Percentiles rank a stretch among this genome's conserved stretches.
These are phyloP conservation scores for Penicillium verrucosum DNA, from an alignment of 2,329 filamentous ascomycete species.

Conservation along the genomic window DNA sequence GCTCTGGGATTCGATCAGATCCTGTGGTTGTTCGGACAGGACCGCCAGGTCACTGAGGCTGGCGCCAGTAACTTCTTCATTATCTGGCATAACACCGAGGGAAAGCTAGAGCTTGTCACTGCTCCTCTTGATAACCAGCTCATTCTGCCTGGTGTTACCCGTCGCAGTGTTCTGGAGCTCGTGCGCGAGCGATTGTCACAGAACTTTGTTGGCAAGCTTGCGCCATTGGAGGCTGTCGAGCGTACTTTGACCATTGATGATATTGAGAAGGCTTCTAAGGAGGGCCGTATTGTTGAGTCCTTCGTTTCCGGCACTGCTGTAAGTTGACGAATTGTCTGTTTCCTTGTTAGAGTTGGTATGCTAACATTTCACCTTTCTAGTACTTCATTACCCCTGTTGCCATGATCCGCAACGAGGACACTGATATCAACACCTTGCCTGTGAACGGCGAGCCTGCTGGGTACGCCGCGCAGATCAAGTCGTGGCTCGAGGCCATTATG, in stretches of 20 bases:
- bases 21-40: slow-evolving; percentile 82
- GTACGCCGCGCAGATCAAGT: slow-evolving; percentile 54
- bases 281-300: slow-evolving; percentile 76
- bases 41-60: slow-evolving; percentile 81
- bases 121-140: slow-evolving; percentile 78
- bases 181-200: slow-evolving; percentile 59
- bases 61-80: slow-evolving; percentile 92
- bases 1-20: slow-evolving; percentile 78
- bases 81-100: slow-evolving; percentile 63
- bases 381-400: slow-evolving; percentile 70
- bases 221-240: slow-evolving; percentile 81
- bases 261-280: slow-evolving; percentile 65
- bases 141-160: slow-evolving; percentile 86
- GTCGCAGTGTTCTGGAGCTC: slow-evolving; percentile 73
- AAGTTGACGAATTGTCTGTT: slow-evolving; percentile 38
- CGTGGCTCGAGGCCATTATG: slow-evolving; percentile 69
- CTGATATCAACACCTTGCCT: slow-evolving; percentile 55
- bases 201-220: slow-evolving; percentile 45
- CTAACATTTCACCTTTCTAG: slow-evolving; percentile 37
- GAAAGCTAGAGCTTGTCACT: slow-evolving; percentile 69
- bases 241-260: slow-evolving; percentile 78
- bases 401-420: slow-evolving; percentile 64
- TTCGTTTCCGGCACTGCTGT: slow-evolving; percentile 86
- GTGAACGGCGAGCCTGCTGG: slow-evolving; percentile 29
- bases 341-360: background rate